A percentile compares a stretch with the other conserved stretches of the same genome.
Evolutionary conservation across 805 yeast genomes (phyloP).

Genomic region (Pichia gijzeniarum): DNA sequence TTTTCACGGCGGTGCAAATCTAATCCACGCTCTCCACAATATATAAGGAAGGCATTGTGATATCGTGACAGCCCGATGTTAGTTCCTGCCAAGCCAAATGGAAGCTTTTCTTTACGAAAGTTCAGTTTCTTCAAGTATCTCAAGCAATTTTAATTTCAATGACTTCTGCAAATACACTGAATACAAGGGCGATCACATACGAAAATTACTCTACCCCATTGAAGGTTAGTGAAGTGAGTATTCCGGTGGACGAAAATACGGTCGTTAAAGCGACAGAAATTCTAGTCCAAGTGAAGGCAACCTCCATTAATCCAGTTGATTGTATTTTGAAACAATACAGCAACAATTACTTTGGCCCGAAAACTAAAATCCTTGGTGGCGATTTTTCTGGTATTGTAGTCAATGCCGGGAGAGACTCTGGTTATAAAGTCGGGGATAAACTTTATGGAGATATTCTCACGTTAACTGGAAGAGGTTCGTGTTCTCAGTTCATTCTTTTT

Average conservation of each 20-base stretch:
- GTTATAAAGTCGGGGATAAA: constrained; percentile 18
- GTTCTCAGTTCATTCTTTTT: constrained; percentile 38
- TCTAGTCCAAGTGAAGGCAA: constrained; percentile 16
- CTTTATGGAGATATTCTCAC: constrained; percentile 16
- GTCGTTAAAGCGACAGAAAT: constrained; percentile 15
- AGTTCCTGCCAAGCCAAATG: too few species aligned
- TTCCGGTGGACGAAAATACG: constrained; percentile 4
- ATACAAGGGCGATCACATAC: constrained; percentile 15
- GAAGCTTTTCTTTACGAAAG: too few species aligned
- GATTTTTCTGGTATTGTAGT: constrained; percentile 23
- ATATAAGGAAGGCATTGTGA: too few species aligned
- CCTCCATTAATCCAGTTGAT: constrained; percentile 22
- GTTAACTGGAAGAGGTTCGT: constrained; percentile 32
- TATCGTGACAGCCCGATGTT: too few species aligned
- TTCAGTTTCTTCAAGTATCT: too few species aligned
- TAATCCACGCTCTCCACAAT: too few species aligned
- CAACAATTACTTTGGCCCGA: constrained; percentile 8
- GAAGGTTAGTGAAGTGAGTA: constrained; percentile 6
- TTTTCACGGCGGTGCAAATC: too few species aligned
- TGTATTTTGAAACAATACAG: constrained; percentile 9
- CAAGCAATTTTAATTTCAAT: too few species aligned
- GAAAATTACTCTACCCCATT: constrained; percentile 12
- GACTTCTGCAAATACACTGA: neutral
- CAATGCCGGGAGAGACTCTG: constrained; percentile 16
- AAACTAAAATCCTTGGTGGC: constrained; percentile 17